Evolutionary conservation across 305 asterid species (phyloP).

Genomic region (Fraxinus baroniana): DNA sequence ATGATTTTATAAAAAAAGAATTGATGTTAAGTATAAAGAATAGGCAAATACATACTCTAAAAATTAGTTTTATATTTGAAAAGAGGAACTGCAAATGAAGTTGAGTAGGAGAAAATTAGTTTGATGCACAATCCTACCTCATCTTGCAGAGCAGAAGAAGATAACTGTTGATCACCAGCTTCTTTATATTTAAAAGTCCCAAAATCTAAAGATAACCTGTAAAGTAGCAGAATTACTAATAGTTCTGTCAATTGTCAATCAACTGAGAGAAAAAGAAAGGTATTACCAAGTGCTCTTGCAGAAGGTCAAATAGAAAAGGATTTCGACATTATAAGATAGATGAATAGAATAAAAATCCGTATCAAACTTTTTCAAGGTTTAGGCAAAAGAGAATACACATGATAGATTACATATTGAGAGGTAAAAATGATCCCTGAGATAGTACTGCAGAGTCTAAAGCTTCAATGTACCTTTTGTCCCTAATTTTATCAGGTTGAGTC

Average conservation of each 20-base stretch:
- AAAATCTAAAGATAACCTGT: slow-evolving; percentile 81
- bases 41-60: background rate
- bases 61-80: background rate
- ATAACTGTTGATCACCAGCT: slow-evolving; percentile 42
- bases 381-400: background rate
- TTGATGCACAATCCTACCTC: slow-evolving; percentile 51
- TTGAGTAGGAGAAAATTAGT: background rate
- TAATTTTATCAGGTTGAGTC: slow-evolving; percentile 43
- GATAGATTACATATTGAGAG: background rate
- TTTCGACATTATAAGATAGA: background rate
- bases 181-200: slow-evolving; percentile 85
- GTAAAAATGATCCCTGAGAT: background rate
- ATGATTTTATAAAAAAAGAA: background rate
- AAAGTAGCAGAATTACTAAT: slow-evolving; percentile 13
- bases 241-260: background rate
- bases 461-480: slow-evolving; percentile 56
- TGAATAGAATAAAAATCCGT: background rate
- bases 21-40: background rate
- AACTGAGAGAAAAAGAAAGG: background rate
- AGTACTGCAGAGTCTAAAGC: background rate
- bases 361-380: background rate
- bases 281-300: background rate
- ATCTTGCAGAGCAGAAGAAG: slow-evolving; percentile 92
- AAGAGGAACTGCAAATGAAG: background rate
- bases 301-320: slow-evolving; percentile 2